Conservation (phyloP, 106 monocot genomes). For the Dendrobium officinale region DNA sequence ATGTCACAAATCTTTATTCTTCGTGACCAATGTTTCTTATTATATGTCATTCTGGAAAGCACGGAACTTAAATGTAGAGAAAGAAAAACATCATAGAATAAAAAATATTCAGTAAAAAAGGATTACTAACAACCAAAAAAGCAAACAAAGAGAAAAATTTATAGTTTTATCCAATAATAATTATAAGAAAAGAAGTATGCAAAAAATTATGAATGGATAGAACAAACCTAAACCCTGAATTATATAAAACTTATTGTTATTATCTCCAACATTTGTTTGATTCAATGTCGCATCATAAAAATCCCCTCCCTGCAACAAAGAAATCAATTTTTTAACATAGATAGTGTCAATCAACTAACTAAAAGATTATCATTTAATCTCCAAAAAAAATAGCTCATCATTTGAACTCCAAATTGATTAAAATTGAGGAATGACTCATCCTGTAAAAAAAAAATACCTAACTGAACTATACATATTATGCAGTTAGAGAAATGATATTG, state of each 20-base stretch:
- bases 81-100: neutral
- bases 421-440: neutral
- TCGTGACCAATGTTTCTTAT: neutral
- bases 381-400: neutral
- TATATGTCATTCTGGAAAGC: neutral
- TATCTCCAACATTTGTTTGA: conserved; percentile 86
- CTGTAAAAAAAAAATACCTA: no score
- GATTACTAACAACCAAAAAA: neutral
- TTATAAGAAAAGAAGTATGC: neutral
- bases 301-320: conserved; percentile 51
- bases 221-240: conserved; percentile 82
- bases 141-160: neutral
- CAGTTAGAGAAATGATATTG: no score
- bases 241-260: conserved; percentile 90
- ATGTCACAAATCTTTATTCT: neutral
- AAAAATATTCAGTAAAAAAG: neutral
- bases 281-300: conserved; percentile 83
- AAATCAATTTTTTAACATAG: neutral
- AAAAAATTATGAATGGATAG: conserved; percentile 7
- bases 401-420: neutral
- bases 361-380: neutral
- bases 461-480: no score
- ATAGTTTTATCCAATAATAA: neutral
- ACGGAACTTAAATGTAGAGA: neutral
- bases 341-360: neutral